Evolutionary conservation across 345 rosid genomes (phyloP), one percentile per base, ranked within the genome.

Genomic region (Angophora floribunda): DNA sequence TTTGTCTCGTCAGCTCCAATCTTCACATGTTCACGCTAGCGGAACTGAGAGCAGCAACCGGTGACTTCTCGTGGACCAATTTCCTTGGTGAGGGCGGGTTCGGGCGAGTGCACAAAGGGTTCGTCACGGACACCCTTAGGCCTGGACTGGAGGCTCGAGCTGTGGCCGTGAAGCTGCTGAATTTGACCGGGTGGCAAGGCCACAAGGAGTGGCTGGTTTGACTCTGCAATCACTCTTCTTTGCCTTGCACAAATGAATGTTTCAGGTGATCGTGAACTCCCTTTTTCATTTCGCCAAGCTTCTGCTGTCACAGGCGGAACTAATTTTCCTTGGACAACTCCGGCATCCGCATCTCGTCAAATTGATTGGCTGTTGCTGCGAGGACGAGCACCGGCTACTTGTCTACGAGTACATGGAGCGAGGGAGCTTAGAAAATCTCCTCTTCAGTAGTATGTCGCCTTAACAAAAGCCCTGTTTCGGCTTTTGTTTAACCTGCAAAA

Each of bases 201-300:
- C 98, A 97, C 63, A 92, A 86, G 89, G 98, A 97, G 91, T 97
- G 99, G 99, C 93, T 96, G 96, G 99, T 96, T 85, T 90, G 57
- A 87, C 52, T 36, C 45, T 49, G 19, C 49, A 75, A 21, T 75
- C 41, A 75, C 82, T 75, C 82, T 41, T 21, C 49, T 75, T 75
- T 75, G 82, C 49, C 49, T 75, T 41, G 82, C 82, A 36, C 26
- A 70, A 26, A 49, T 86, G 51, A 36, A 59, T 21, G 51, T 52
- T 32, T 26, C 4, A 22, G 52, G 45, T 85, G 52, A 28, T 85
- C 36, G n/a, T 85, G 41, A 21, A 12, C 57, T n/a, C 61, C 45
- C 57, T 8, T 45, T 45, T 52, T 36, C 53, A 85, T 85, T 51
- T 51, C 21, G 24, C 13, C 59, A 59, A 63, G 47, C 9, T 67